Base-by-base conservation (phyloP, 352 stramenopile species). In the Thraustochytrium sp. region DNA sequence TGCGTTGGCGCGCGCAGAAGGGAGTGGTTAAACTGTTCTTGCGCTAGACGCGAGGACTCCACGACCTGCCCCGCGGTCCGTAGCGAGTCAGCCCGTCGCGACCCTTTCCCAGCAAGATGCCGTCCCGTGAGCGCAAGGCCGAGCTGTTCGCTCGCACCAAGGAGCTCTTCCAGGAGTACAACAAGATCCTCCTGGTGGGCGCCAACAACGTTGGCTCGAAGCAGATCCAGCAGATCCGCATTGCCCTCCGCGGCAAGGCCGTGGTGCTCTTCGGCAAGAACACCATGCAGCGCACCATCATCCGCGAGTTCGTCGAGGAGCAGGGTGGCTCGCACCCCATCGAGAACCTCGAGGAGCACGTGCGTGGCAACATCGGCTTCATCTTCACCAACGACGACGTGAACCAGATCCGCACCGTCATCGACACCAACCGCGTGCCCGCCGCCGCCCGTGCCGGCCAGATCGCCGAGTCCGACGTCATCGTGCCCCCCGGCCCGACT, bases 201-300 rank as follows among this genome's bases (percentile, higher is more conserved):
- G 95, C 98, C 77, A 96, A 99, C 93, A 99, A 99, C 92, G 97
- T 99, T 64, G 96, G 96, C 84, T 99, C 96, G 84, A 96, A 96
- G 87, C 97, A 99, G 91, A 97, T 99, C 89, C 96, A 99, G 89
- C 89, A 98, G 86, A 98, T 98, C 87, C 95, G 97, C 92, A 91
- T 96, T 46, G 91, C 90, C 37, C 93, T 99, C 29, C 95, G 96
- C 85, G 93, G 94, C 86, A 91, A 92, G 75, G 97, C 94, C 68
- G 94, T 98, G 63, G 90, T 99, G 64, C 92, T 99, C 85, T 99
- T 99, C 96, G 97, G 97, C 88, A 99, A 99, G 92, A 99, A 99
- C 92, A 99, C 97, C 86, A 95, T 99, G 88, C 99, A 99, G 92
- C 92, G 97, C 85, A 98, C 98, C 88, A 95, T 98, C 86, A 97